phyloP scores from a whole-genome alignment of 352 stramenopile genomes.

The Peronospora belbahrii region DNA sequence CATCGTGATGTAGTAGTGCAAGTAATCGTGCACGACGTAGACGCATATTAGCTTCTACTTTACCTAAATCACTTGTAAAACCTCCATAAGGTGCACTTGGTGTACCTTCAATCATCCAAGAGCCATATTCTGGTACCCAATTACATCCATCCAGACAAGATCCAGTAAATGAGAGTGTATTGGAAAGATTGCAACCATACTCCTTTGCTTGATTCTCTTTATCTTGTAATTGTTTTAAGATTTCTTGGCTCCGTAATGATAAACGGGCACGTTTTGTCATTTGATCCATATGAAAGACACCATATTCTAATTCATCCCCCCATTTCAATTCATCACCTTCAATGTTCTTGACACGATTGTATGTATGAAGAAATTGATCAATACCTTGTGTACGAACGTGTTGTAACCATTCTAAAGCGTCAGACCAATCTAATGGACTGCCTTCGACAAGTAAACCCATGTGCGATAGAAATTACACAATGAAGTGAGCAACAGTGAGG shows the following conservation, averaged over 20 bases:
- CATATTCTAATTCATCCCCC: slow-evolving; percentile 99
- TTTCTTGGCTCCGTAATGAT: slow-evolving; percentile 90
- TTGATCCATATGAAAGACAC: slow-evolving; percentile 92
- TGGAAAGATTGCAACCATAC: slow-evolving; percentile 13
- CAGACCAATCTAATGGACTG: slow-evolving; percentile 92
- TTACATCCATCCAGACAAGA: slow-evolving; percentile 87
- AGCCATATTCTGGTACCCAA: slow-evolving; percentile 98
- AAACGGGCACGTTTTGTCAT: slow-evolving; percentile 83
- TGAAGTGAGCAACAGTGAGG: too few relatives aligned
- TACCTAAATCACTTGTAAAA: slow-evolving; percentile 91
- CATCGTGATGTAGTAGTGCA: slow-evolving; percentile 88
- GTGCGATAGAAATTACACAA: too few relatives aligned
- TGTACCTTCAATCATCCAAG: slow-evolving; percentile 99
- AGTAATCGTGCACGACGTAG: slow-evolving; percentile 92
- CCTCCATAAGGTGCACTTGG: slow-evolving; percentile 90
- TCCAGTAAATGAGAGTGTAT: not conserved
- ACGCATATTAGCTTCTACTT: slow-evolving; percentile 98
- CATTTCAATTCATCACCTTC: slow-evolving; percentile 93
- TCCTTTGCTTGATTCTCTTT: slow-evolving; percentile 71
- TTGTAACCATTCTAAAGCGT: slow-evolving; percentile 91
- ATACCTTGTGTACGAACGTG: slow-evolving; percentile 94
- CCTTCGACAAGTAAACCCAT: slow-evolving; percentile 89
- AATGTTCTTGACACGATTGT: slow-evolving; percentile 92
- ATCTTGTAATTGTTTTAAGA: slow-evolving; percentile 89
- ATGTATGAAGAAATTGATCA: slow-evolving; percentile 96